Evolutionary conservation across 768 basidiomycete genomes (phyloP).

Genomic region (Leccinum olivaceopallidum): DNA sequence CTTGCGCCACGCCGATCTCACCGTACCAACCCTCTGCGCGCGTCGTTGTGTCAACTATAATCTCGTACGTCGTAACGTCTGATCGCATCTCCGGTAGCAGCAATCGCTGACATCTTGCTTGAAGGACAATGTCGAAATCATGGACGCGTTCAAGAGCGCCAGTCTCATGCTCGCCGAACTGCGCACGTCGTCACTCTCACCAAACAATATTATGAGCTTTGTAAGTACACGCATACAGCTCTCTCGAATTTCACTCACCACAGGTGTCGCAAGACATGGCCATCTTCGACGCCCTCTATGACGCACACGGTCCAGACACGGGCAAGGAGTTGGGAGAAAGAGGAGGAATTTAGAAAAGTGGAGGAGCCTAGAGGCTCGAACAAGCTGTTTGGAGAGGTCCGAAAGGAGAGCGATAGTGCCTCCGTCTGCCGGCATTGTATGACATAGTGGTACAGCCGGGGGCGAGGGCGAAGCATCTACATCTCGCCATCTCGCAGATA

Average conservation of each 20-base stretch:
- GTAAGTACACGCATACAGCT: no score
- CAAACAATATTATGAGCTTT: no score
- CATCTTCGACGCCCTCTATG: no score
- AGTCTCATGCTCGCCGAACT: no score
- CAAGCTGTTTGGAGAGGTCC: conserved; percentile 40
- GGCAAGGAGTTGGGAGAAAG: conserved; percentile 46
- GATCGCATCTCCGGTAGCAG: no score
- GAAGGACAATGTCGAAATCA: conserved; percentile 86
- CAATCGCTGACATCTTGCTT: no score
- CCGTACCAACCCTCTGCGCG: no score
- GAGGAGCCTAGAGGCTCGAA: conserved; percentile 41
- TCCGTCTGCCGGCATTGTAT: background rate
- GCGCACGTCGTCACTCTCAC: no score
- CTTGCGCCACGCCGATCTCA: no score
- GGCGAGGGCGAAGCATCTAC: background rate
- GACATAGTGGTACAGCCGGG: conserved; percentile 3
- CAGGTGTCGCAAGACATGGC: no score
- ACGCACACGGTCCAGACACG: conserved; percentile 18
- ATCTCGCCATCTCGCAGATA: background rate
- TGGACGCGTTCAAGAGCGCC: conserved; percentile 92
- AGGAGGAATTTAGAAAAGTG: conserved; percentile 55
- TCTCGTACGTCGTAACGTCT: no score
- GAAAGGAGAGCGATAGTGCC: conserved; percentile 38
- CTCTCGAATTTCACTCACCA: background rate
- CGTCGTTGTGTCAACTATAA: no score